These are phyloP conservation scores for Cucurbitaria berberidis DNA, from an alignment of 2,329 filamentous ascomycete species.

Conservation along the genomic window DNA sequence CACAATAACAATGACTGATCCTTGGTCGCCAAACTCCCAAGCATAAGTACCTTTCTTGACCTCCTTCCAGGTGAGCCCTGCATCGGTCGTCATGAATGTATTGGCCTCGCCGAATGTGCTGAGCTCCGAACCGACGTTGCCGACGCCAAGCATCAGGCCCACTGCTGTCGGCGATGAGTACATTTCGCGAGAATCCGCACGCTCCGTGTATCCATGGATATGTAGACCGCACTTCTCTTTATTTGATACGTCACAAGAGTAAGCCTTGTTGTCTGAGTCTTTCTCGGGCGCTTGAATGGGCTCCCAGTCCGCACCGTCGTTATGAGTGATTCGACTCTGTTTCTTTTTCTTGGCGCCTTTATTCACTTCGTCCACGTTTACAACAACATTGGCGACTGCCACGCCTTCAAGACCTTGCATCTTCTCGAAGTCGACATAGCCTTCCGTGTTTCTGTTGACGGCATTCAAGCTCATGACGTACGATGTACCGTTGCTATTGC, in stretches of 20 bases:
- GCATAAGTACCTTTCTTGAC: conserved; percentile 87
- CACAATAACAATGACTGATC: conserved; percentile 88
- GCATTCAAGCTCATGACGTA: conserved; percentile 83
- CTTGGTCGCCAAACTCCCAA: conserved; percentile 96
- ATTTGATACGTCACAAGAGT: conserved; percentile 67
- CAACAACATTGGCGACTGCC: conserved; percentile 82
- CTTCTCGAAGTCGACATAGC: conserved; percentile 95
- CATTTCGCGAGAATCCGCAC: conserved; percentile 78
- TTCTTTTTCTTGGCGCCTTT: conserved; percentile 75
- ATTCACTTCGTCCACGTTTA: conserved; percentile 70
- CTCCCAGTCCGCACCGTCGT: conserved; percentile 89
- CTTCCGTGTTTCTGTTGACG: conserved; percentile 78
- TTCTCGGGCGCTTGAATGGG: conserved; percentile 74
- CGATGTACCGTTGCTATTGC: conserved; percentile 96
- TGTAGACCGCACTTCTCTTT: conserved; percentile 80
- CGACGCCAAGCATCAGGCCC: conserved; percentile 87
- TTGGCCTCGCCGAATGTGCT: conserved; percentile 73
- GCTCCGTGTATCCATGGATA: conserved; percentile 94
- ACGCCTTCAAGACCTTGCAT: conserved; percentile 92
- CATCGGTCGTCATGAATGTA: conserved; percentile 90
- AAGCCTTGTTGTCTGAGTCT: conserved; percentile 74
- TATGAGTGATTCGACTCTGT: conserved; percentile 92
- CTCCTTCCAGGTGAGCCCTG: conserved; percentile 85
- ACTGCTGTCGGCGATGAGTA: conserved; percentile 89
- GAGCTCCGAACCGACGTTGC: conserved; percentile 83